These are phyloP conservation scores for Graphium sp. DNA, from an alignment of 2,329 filamentous ascomycete species.

Conservation along the genomic window DNA sequence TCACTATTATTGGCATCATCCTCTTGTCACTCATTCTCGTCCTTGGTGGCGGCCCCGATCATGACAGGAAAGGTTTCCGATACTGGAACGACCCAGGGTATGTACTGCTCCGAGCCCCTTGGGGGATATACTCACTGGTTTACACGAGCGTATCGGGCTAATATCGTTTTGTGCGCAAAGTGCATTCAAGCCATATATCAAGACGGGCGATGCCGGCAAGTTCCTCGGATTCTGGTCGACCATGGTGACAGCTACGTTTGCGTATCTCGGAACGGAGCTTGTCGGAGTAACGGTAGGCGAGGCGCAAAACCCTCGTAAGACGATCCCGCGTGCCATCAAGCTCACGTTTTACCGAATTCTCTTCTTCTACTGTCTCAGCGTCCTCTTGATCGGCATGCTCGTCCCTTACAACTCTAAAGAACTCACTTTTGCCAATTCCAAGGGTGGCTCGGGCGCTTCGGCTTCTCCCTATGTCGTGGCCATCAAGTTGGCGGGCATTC, in stretches of 20 bases:
- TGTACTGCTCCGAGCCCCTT: slow-evolving; percentile 10
- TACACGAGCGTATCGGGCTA: neutral
- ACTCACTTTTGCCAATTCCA: slow-evolving; percentile 37
- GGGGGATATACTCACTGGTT: slow-evolving; percentile 10
- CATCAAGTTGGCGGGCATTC: slow-evolving; percentile 46
- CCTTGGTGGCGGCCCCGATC: slow-evolving; percentile 46
- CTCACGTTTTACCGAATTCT: slow-evolving; percentile 70
- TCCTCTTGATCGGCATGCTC: slow-evolving; percentile 60
- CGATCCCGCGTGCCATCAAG: slow-evolving; percentile 61
- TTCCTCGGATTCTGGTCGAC: slow-evolving; percentile 53
- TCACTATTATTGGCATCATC: slow-evolving; percentile 50
- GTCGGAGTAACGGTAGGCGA: slow-evolving; percentile 67
- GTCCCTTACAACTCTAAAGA: slow-evolving; percentile 52
- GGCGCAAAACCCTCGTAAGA: slow-evolving; percentile 62
- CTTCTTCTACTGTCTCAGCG: slow-evolving; percentile 61
- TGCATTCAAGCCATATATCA: slow-evolving; percentile 32
- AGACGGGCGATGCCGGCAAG: slow-evolving; percentile 24
- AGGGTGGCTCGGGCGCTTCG: slow-evolving; percentile 26
- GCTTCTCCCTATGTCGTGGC: slow-evolving; percentile 65
- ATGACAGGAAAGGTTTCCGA: slow-evolving; percentile 45
- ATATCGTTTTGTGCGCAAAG: slow-evolving; percentile 6
- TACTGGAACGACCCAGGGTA: slow-evolving; percentile 48
- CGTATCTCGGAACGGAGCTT: slow-evolving; percentile 61
- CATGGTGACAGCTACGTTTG: slow-evolving; percentile 63
- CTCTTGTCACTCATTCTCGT: slow-evolving; percentile 46